Base-by-base conservation (phyloP, 2,329 filamentous ascomycete species). In the Aureobasidium pullulans region DNA sequence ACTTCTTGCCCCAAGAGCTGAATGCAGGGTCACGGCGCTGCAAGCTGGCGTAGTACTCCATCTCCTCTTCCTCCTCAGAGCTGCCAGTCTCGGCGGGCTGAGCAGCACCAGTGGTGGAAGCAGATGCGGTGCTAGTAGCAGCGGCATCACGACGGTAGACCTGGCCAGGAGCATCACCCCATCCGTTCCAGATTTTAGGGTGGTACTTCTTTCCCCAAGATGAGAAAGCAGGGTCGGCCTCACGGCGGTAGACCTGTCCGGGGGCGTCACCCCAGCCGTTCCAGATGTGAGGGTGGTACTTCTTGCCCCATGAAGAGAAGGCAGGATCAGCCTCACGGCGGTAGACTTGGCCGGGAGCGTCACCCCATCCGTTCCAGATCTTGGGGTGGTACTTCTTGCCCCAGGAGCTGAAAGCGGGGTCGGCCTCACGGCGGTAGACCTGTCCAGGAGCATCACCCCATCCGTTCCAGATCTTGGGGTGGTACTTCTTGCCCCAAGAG, bases 241-340 rank as follows among this genome's bases (percentile, higher is more conserved):
- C 63, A 53, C 64, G 64, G 59, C 66, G 62, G 62, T 61, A 40
- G 44, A 62, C 63, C 46, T 60, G 49, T 47, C 62, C 60, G 7
- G 60, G 54, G n/a, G 52, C 42, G 8, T 57, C 47, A 23, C 58
- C 53, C 60, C 60, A 61, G 11, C 53, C 60, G 23, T 46, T 58
- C 32, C 42, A 46, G 15, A 29, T 10, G 8, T 48, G 11, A 34
- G 53, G 29, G 53, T 34, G 40, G 34, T 57, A 40, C 53, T 46
- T 49, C 32, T 50, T 39, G 6, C 57, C 34, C 46, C 57, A 46
- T 2, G 37, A 40, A 6, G 53, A 57, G 53, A 47, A 44, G 29
- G 39, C 57, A 6, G 57, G 37, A 6, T 52, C 58, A 5, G 59
- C 40, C 58, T 63, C 62, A 16, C 48, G 48, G 4, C 48, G 46